Evolutionary conservation across 139 green algal genomes (phyloP).

Genomic region (Asterochloris sp.): DNA sequence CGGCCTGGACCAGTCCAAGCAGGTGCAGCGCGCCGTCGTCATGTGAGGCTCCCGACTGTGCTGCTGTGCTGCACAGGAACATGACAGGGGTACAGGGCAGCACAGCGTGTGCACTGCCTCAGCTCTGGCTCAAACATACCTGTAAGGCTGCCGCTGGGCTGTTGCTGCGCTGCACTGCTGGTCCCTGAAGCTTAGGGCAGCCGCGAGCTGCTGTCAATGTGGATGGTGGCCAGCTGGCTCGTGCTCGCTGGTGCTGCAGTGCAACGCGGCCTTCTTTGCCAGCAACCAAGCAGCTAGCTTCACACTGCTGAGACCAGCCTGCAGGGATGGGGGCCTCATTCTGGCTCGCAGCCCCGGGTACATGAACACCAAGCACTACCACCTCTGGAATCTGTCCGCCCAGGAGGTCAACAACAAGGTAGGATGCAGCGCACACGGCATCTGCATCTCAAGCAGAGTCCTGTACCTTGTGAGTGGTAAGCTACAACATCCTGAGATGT

Average conservation of each 20-base stretch:
- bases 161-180: neutral
- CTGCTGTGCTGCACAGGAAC: neutral
- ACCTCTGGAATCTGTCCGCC: slow-evolving; percentile 15
- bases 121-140: neutral
- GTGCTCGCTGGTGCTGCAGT: neutral
- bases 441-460: too few relatives aligned
- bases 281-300: neutral
- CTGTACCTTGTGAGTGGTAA: too few relatives aligned
- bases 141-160: neutral
- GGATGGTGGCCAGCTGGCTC: neutral
- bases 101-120: too few relatives aligned
- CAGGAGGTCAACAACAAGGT: slow-evolving; percentile 27
- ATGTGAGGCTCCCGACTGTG: slow-evolving; percentile 4
- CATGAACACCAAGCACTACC: slow-evolving; percentile 1
- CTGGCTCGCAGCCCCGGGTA: slow-evolving; percentile 6
- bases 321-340: slow-evolving; percentile 38
- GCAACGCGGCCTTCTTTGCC: neutral
- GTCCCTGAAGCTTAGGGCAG: too few relatives aligned
- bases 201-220: neutral
- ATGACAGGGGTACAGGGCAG: neutral
- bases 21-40: slow-evolving; percentile 54
- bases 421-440: neutral
- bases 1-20: slow-evolving; percentile 57
- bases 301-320: neutral
- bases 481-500: too few relatives aligned